Evolutionary conservation across 352 stramenopile species (phyloP).

Genomic region (Pythium vanterpoolii): DNA sequence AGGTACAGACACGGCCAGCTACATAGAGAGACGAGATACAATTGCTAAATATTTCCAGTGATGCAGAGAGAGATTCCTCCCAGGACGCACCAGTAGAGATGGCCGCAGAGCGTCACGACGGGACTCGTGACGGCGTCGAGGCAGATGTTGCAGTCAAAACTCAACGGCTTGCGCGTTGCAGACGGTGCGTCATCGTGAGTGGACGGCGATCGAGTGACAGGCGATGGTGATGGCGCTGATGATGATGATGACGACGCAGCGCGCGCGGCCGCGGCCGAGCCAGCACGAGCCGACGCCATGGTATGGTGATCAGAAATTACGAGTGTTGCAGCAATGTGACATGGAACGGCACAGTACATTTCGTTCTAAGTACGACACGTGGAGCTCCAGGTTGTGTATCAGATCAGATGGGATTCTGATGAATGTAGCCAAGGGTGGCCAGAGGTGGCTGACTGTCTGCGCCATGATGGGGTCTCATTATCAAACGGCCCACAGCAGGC

Average conservation of each 20-base stretch:
- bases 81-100: conserved; percentile 81
- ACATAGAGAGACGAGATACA: background rate
- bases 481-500: too few species aligned
- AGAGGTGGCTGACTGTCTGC: background rate
- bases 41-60: conserved; percentile 3
- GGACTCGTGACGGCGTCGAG: conserved; percentile 82
- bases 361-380: conserved; percentile 1
- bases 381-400: too few species aligned
- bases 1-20: conserved; percentile 87
- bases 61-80: conserved; percentile 4
- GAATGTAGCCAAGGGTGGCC: background rate
- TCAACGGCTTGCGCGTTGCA: conserved; percentile 14
- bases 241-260: conserved; percentile 1
- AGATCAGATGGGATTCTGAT: conserved; percentile 4
- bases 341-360: background rate
- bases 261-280: conserved; percentile 9
- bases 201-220: background rate
- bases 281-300: conserved; percentile 6
- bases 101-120: conserved; percentile 87
- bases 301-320: background rate
- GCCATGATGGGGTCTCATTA: too few species aligned
- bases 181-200: conserved; percentile 3
- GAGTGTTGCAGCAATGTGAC: background rate
- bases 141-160: conserved; percentile 90
- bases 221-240: background rate